Evolutionary conservation across 2,329 filamentous ascomycete species (phyloP).

Genomic region (Venturia carpophila): DNA sequence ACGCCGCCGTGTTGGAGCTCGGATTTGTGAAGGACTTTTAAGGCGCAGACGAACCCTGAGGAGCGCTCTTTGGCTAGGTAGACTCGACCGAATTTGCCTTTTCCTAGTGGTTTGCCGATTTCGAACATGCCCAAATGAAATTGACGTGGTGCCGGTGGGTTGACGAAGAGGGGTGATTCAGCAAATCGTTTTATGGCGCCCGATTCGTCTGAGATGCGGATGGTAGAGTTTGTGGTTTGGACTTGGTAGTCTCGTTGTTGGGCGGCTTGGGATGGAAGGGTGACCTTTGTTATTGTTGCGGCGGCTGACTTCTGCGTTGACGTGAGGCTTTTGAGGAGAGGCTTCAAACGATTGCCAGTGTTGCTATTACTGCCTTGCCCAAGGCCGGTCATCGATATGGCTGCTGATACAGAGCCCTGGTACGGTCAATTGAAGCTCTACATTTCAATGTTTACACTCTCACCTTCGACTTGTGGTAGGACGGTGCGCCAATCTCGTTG

Average conservation of each 20-base stretch:
- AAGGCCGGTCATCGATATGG: constrained; percentile 42
- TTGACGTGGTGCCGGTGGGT: constrained; percentile 38
- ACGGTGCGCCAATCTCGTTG: background rate
- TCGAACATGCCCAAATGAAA: constrained; percentile 94
- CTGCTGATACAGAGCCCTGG: constrained; percentile 41
- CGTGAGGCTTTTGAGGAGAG: constrained; percentile 65
- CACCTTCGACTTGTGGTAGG: constrained; percentile 73
- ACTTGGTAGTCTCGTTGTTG: constrained; percentile 37
- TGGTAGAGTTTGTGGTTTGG: constrained; percentile 30
- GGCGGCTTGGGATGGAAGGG: constrained; percentile 58
- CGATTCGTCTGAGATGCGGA: constrained; percentile 31
- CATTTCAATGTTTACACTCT: constrained; percentile 17
- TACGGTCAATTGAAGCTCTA: background rate
- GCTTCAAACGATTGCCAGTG: constrained; percentile 57
- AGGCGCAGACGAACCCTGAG: constrained; percentile 73
- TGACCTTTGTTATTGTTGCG: constrained; percentile 54
- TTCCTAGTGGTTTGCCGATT: constrained; percentile 76
- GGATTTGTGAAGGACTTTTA: constrained; percentile 80
- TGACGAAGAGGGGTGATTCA: constrained; percentile 30
- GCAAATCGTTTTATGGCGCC: constrained; percentile 44
- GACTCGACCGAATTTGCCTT: constrained; percentile 81
- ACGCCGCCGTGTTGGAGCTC: constrained; percentile 73
- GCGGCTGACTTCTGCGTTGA: constrained; percentile 36
- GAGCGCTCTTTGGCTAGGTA: constrained; percentile 75
- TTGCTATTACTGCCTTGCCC: constrained; percentile 32